Conservation (phyloP, 306 rosid genomes). For the Pyrus betulifolia region DNA sequence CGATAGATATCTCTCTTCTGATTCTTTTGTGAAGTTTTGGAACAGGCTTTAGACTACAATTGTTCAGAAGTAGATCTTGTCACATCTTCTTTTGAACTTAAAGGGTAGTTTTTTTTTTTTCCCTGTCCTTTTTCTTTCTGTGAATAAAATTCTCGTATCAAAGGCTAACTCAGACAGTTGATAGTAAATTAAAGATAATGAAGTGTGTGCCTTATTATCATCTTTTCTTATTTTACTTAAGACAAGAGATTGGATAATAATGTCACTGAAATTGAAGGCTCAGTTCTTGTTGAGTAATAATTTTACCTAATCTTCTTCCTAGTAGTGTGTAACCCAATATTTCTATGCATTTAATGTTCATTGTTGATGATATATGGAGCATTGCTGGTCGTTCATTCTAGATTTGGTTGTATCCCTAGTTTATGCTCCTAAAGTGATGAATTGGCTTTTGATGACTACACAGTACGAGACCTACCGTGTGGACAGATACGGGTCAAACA, state of each 20-base stretch:
- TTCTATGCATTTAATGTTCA: not conserved
- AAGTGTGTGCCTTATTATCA: not conserved
- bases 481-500: conserved; percentile 99
- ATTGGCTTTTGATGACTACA: conserved; percentile 95
- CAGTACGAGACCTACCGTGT: conserved; percentile 66
- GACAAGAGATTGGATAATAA: not conserved
- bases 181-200: not conserved
- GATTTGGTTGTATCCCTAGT: conserved; percentile 63
- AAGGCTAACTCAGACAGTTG: not conserved
- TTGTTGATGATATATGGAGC: conserved; percentile 41
- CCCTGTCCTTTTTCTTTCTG: no score
- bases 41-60: no score
- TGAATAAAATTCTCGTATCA: no score
- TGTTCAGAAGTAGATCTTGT: no score
- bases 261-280: not conserved
- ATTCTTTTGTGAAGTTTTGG: no score
- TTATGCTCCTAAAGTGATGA: conserved; percentile 63
- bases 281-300: not conserved
- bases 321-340: not conserved
- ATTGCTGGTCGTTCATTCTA: conserved; percentile 59
- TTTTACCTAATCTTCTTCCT: not conserved
- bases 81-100: no score
- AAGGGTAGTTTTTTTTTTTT: no score
- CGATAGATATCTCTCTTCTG: no score
- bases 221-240: not conserved